A percentile compares a stretch with the other conserved stretches of the same genome.
phyloP scores from a whole-genome alignment of 768 basidiomycete species.

The Roridomyces roridus region DNA sequence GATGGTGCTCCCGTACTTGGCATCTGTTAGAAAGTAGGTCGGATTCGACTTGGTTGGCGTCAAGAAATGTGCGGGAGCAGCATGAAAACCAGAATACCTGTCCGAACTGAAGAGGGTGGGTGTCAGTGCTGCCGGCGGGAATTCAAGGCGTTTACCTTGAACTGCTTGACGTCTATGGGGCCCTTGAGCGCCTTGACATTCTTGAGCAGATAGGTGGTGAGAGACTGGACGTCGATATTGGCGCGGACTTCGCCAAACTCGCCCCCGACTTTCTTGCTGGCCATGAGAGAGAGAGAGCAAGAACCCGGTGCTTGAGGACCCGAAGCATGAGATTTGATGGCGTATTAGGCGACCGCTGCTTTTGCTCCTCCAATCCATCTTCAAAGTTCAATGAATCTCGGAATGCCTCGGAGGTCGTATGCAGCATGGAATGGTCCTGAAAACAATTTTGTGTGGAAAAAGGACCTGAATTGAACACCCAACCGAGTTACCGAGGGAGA shows the following conservation, averaged over 20 bases:
- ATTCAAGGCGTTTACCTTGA: slow-evolving; percentile 66
- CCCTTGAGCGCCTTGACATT: slow-evolving; percentile 60
- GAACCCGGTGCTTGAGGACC: not conserved
- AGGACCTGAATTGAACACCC: too few relatives aligned
- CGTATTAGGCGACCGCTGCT: too few relatives aligned
- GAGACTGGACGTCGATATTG: slow-evolving; percentile 63
- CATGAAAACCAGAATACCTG: slow-evolving; percentile 58
- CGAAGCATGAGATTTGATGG: slow-evolving; percentile 1
- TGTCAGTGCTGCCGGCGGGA: not conserved
- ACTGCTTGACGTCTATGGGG: slow-evolving; percentile 87
- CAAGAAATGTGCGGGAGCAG: slow-evolving; percentile 5
- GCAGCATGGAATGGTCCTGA: too few relatives aligned
- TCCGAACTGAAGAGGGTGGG: slow-evolving; percentile 64
- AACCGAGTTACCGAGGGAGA: too few relatives aligned
- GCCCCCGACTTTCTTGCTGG: slow-evolving; percentile 64
- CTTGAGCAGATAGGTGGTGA: slow-evolving; percentile 69
- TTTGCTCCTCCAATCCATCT: too few relatives aligned
- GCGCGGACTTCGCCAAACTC: slow-evolving; percentile 80
- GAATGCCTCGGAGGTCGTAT: too few relatives aligned
- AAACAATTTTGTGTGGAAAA: too few relatives aligned
- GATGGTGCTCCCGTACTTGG: slow-evolving; percentile 50
- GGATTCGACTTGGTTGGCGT: slow-evolving; percentile 78
- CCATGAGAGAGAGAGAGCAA: slow-evolving; percentile 26
- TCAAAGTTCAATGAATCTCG: too few relatives aligned
- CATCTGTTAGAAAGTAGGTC: slow-evolving; percentile 91